These are phyloP conservation scores for Rhododendron molle DNA, from an alignment of 148 eudicot genomes.

Conservation along the genomic window DNA sequence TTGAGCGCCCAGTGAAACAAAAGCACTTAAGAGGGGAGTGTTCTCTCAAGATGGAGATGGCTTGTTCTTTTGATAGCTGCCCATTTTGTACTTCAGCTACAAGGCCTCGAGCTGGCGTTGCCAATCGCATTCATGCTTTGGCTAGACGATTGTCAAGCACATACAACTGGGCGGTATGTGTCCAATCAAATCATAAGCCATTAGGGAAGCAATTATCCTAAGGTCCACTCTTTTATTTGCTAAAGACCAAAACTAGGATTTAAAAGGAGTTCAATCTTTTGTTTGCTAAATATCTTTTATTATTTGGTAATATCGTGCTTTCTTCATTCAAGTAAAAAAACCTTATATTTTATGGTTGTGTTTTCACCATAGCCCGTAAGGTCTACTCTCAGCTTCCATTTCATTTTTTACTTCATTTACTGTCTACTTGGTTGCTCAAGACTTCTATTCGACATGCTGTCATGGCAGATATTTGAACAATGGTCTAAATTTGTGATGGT, in stretches of 20 bases:
- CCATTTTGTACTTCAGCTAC: conserved; percentile 29
- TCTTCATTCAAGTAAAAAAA: too few relatives aligned
- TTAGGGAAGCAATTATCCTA: not conserved
- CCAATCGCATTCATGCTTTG: conserved; percentile 71
- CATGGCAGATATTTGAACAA: too few relatives aligned
- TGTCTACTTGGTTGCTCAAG: too few relatives aligned
- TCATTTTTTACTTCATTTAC: too few relatives aligned
- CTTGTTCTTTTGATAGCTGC: not conserved
- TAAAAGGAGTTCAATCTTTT: not conserved
- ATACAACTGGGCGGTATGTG: conserved; percentile 88
- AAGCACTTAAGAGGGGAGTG: conserved; percentile 75
- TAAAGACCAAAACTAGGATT: not conserved
- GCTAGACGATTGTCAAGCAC: conserved; percentile 77
- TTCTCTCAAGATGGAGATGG: conserved; percentile 5
- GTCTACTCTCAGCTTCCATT: too few relatives aligned
- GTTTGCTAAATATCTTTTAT: too few relatives aligned
- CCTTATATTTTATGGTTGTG: too few relatives aligned
- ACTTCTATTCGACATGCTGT: too few relatives aligned
- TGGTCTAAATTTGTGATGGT: too few relatives aligned
- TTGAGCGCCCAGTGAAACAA: conserved; percentile 86
- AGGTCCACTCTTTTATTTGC: not conserved
- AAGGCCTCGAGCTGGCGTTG: conserved; percentile 94
- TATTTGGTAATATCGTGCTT: too few relatives aligned
- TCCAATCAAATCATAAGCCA: not conserved
- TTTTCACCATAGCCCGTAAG: too few relatives aligned